Percentiles rank a stretch among this genome's conserved stretches.
These are phyloP conservation scores for Thermothelomyces thermophilus DNA, from an alignment of 2,329 filamentous ascomycete species.

Conservation along the genomic window DNA sequence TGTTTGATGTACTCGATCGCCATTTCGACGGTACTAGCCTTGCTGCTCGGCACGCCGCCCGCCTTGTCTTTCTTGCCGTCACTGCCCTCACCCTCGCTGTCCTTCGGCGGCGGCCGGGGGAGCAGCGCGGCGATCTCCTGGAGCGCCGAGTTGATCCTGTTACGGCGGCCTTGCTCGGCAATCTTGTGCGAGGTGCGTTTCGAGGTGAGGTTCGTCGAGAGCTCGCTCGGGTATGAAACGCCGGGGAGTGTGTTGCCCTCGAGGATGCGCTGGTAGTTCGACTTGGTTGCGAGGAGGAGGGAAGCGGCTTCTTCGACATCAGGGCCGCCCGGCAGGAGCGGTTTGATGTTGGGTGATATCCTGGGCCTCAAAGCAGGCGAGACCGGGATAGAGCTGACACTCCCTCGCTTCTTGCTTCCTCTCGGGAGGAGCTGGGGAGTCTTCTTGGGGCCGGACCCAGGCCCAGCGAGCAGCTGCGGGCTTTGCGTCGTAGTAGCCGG, in stretches of 20 bases:
- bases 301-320: constrained; percentile 55
- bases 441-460: constrained; percentile 42
- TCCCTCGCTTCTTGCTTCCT: constrained; percentile 61
- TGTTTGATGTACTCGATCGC: constrained; percentile 93
- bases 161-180: constrained; percentile 89
- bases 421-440: constrained; percentile 52
- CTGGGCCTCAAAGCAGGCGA: constrained; percentile 81
- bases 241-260: constrained; percentile 89
- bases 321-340: constrained; percentile 61
- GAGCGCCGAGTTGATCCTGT: constrained; percentile 89
- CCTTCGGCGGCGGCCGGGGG: constrained; percentile 43
- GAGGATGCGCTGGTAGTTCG: constrained; percentile 95
- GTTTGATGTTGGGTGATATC: constrained; percentile 93
- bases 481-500: constrained; percentile 61
- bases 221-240: constrained; percentile 80
- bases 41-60: constrained; percentile 61
- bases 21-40: constrained; percentile 94
- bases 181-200: constrained; percentile 98
- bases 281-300: constrained; percentile 84
- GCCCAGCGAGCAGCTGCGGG: constrained; percentile 55
- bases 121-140: constrained; percentile 85
- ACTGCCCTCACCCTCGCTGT: constrained; percentile 34
- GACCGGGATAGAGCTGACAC: constrained; percentile 64
- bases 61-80: constrained; percentile 40
- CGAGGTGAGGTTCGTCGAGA: constrained; percentile 89